Evolutionary conservation across 371 early-diverging fungal genomes (phyloP), one percentile per base, ranked within the genome.

Genomic region (Massospora cicadina): DNA sequence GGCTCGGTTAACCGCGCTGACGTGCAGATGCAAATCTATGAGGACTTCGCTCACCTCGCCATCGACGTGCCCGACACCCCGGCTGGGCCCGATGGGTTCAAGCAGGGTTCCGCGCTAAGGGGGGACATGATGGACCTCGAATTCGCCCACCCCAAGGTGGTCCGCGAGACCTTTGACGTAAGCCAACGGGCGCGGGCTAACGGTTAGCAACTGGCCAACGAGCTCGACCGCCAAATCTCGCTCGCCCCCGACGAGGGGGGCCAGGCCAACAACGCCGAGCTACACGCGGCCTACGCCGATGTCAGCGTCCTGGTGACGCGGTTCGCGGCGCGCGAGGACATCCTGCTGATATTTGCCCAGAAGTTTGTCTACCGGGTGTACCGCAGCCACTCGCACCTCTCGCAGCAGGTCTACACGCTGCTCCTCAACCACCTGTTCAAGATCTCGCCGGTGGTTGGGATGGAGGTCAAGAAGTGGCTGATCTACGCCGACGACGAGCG

Each of bases 401-500:
- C 85, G 1, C 80, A 88, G 24, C 93, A 93, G 61, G 77, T 88
- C 27, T 93, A 90, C 68, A 83, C 90, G 2, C 72, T 82, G 5
- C 70, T 97, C 1, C 73, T 98, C 64, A 87, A 86, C 64, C 75
- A 82, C 2, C 72, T 95, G 17, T 91, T 90, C 67, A 88, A 90
- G 60, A 69, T 81, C 28, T 89, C 92, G 0, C 78, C 78, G 63
- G 79, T 81, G 29, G 87, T 89, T 0, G 82, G 80, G 26, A 82
- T 84, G 55, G 90, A 95, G 71, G 87, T 97, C 43, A 84, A 79
- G 1, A 77, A 81, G 26, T 97, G 96, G 97, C 72, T 98, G 17
- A 79, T 91, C n/a, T 93, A 89, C 73, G 81, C 89, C 1, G 91
- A 93, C 54, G 95, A 96, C 68, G 95, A 93, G 72, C 88, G 92